Evolutionary conservation across 345 rosid species (phyloP).

Genomic region (Hevea brasiliensis): DNA sequence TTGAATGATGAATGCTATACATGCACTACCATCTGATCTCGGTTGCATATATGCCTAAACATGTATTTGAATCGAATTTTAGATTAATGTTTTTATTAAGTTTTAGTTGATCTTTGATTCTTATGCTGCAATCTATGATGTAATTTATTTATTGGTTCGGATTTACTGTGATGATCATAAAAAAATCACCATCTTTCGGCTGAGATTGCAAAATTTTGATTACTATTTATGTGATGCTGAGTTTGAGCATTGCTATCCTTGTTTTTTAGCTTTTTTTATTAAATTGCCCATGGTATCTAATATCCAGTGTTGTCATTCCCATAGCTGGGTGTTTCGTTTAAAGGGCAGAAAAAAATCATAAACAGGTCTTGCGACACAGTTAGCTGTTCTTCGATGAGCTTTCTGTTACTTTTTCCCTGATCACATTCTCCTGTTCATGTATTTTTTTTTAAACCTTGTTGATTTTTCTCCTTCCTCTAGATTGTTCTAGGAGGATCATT

Average conservation of each 20-base stretch:
- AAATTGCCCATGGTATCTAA: constrained; percentile 79
- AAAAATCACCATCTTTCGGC: constrained; percentile 75
- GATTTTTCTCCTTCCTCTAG: not conserved
- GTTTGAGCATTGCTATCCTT: not conserved
- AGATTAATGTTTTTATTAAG: too few relatives aligned
- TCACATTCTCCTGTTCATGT: constrained; percentile 35
- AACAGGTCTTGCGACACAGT: constrained; percentile 80
- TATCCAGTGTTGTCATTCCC: constrained; percentile 45
- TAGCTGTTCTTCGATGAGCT: constrained; percentile 44
- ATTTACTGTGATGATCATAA: constrained; percentile 44
- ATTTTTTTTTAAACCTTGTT: not conserved
- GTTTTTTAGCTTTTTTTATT: not conserved
- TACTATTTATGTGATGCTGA: too few relatives aligned
- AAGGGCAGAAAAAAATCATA: constrained; percentile 54
- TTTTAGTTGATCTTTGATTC: not conserved
- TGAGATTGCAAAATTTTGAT: constrained; percentile 52
- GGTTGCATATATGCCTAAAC: constrained; percentile 19
- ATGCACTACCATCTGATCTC: constrained; percentile 98
- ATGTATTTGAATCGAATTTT: too few relatives aligned
- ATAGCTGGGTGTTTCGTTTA: constrained; percentile 70
- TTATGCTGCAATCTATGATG: constrained; percentile 63
- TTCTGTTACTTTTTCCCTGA: constrained; percentile 66
- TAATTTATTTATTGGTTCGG: constrained; percentile 39
- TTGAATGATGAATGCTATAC: constrained; percentile 56
- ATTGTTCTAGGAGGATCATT: not conserved